Conservation (phyloP, 345 rosid genomes). For the Populus nigra region DNA sequence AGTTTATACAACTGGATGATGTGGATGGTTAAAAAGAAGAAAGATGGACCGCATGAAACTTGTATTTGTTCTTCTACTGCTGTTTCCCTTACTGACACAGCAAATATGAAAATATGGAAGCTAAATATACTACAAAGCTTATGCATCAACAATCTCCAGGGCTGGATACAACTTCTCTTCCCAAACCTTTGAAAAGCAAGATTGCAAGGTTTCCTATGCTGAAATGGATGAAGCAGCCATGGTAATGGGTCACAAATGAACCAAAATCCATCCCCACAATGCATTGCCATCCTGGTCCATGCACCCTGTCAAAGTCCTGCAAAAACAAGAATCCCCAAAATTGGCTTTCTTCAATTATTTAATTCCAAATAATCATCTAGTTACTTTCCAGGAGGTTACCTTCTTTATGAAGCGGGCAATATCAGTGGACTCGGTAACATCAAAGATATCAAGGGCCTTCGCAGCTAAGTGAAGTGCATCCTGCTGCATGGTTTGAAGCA, state of each 20-base stretch:
- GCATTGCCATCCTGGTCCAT: slow-evolving; percentile 32
- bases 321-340: slow-evolving; percentile 1
- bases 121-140: not conserved
- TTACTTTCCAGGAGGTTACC: slow-evolving; percentile 12
- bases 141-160: slow-evolving; percentile 16
- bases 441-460: slow-evolving; percentile 68
- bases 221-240: slow-evolving; percentile 35
- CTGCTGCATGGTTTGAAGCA: slow-evolving; percentile 68
- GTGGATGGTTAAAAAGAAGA: not conserved
- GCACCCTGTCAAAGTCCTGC: slow-evolving; percentile 29
- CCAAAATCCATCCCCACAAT: slow-evolving; percentile 31
- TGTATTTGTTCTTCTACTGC: slow-evolving; percentile 1
- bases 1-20: slow-evolving; percentile 14
- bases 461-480: slow-evolving; percentile 50
- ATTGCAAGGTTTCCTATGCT: slow-evolving; percentile 23
- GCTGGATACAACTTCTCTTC: slow-evolving; percentile 15
- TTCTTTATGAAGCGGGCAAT: slow-evolving; percentile 30
- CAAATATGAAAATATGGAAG: slow-evolving; percentile 20
- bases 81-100: slow-evolving; percentile 14
- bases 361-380: not conserved
- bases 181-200: slow-evolving; percentile 23
- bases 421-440: slow-evolving; percentile 34
- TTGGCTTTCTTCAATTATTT: not conserved
- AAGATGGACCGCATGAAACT: not conserved
- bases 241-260: slow-evolving; percentile 31